Evolutionary conservation across 176 grass and related monocot species (phyloP).

Genomic region (Aegilops sharonensis): DNA sequence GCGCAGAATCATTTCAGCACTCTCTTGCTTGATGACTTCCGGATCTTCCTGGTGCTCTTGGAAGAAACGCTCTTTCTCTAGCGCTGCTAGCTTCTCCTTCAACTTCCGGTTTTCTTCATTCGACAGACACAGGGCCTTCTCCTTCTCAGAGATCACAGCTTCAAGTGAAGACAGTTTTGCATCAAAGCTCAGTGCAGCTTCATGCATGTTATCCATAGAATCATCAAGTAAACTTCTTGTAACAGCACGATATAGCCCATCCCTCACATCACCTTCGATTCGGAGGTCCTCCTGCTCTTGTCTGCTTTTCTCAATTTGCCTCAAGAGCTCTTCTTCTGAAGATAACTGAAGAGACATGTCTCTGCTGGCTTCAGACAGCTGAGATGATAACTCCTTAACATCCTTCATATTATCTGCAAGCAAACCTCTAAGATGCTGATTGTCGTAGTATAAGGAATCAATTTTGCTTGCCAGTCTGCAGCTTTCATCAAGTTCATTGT

Average conservation of each 20-base stretch:
- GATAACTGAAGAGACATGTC: slow-evolving; percentile 58
- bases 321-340: slow-evolving; percentile 46
- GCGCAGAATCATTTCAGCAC: slow-evolving; percentile 42
- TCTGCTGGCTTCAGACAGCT: slow-evolving; percentile 57
- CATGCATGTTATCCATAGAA: slow-evolving; percentile 44
- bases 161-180: slow-evolving; percentile 53
- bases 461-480: slow-evolving; percentile 54
- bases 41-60: slow-evolving; percentile 40
- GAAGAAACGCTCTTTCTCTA: slow-evolving; percentile 24
- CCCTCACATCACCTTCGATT: slow-evolving; percentile 62
- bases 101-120: slow-evolving; percentile 67
- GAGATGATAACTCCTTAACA: slow-evolving; percentile 58
- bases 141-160: slow-evolving; percentile 51
- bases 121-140: slow-evolving; percentile 46
- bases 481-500: slow-evolving; percentile 51
- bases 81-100: slow-evolving; percentile 45
- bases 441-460: slow-evolving; percentile 71
- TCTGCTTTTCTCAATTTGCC: slow-evolving; percentile 61
- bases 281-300: slow-evolving; percentile 54
- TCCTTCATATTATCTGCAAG: slow-evolving; percentile 79
- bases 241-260: slow-evolving; percentile 58
- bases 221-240: slow-evolving; percentile 69
- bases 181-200: slow-evolving; percentile 39
- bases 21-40: slow-evolving; percentile 46
- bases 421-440: slow-evolving; percentile 68